A percentile compares a stretch with the other conserved stretches of the same genome.
Evolutionary conservation across 129 eudicot species (phyloP).

Genomic region (Chrysanthemum lavandulifolium): DNA sequence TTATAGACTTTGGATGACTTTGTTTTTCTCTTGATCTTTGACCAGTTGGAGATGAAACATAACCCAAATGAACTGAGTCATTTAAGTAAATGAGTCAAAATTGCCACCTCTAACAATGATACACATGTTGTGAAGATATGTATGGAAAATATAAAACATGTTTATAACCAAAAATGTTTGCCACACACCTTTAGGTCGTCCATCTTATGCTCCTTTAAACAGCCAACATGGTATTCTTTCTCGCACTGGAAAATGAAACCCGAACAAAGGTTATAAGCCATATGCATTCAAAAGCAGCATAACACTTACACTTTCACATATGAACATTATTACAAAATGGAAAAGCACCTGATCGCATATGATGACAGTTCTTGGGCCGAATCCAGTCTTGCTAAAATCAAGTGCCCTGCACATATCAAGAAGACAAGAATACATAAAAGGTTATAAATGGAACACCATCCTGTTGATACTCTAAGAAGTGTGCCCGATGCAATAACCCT

Average conservation of each 20-base stretch:
- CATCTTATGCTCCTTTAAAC: constrained; percentile 65
- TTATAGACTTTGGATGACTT: too few relatives aligned
- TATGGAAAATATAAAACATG: background rate
- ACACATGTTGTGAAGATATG: background rate
- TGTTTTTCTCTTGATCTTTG: too few relatives aligned
- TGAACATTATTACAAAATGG: background rate
- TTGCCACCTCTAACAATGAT: background rate
- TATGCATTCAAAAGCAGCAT: constrained; percentile 4
- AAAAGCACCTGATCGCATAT: constrained; percentile 84
- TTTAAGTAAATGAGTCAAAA: too few relatives aligned
- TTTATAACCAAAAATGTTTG: background rate
- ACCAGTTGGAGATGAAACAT: too few relatives aligned
- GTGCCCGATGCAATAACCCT: too few relatives aligned
- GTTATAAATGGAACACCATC: background rate
- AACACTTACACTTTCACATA: background rate
- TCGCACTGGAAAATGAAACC: constrained; percentile 61
- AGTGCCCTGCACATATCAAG: constrained; percentile 49
- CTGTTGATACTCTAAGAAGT: background rate
- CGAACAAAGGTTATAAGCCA: constrained; percentile 7
- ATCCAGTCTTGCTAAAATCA: constrained; percentile 61
- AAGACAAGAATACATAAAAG: constrained; percentile 15
- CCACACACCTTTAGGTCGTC: constrained; percentile 55
- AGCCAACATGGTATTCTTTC: constrained; percentile 87
- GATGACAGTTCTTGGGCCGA: constrained; percentile 71
- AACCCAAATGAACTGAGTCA: too few relatives aligned